These are phyloP conservation scores for Trichosporon sp. DNA, from an alignment of 1,284 basidiomycete genomes.

Conservation along the genomic window DNA sequence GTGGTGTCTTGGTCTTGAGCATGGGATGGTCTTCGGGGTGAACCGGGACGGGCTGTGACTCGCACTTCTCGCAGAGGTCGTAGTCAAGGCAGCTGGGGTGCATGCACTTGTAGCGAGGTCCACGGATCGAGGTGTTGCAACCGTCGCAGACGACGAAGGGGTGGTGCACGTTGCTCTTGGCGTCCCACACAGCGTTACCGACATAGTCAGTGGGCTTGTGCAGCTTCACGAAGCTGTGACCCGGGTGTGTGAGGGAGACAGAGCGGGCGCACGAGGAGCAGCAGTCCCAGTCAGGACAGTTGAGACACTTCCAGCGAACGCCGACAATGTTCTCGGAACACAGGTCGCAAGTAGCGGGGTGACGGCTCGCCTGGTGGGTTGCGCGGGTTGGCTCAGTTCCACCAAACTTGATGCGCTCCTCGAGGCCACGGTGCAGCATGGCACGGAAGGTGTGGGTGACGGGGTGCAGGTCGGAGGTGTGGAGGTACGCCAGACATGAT, in stretches of 20 bases:
- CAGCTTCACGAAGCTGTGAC: conserved; percentile 70
- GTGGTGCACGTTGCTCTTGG: conserved; percentile 53
- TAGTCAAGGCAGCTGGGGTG: conserved; percentile 74
- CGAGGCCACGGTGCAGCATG: conserved; percentile 44
- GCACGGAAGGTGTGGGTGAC: conserved; percentile 41
- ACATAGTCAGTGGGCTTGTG: conserved; percentile 55
- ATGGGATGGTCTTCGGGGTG: conserved; percentile 72
- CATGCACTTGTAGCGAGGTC: conserved; percentile 60
- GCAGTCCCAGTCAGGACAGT: conserved; percentile 53
- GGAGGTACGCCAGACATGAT: conserved; percentile 39
- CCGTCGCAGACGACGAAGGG: conserved; percentile 43
- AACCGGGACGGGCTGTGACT: conserved; percentile 69
- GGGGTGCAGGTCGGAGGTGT: conserved; percentile 41
- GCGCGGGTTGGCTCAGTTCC: conserved; percentile 21
- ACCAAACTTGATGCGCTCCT: conserved; percentile 37
- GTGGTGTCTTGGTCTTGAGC: conserved; percentile 64
- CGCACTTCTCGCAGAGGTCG: conserved; percentile 75
- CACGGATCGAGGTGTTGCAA: conserved; percentile 38
- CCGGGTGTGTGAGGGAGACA: conserved; percentile 66
- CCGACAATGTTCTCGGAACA: conserved; percentile 43
- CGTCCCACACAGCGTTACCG: conserved; percentile 23
- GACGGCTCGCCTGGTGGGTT: conserved; percentile 20
- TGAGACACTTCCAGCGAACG: conserved; percentile 47
- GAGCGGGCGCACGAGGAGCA: conserved; percentile 66
- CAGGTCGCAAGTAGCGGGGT: conserved; percentile 44